Conservation (phyloP, 352 stramenopile genomes). For the Albugo candida region DNA sequence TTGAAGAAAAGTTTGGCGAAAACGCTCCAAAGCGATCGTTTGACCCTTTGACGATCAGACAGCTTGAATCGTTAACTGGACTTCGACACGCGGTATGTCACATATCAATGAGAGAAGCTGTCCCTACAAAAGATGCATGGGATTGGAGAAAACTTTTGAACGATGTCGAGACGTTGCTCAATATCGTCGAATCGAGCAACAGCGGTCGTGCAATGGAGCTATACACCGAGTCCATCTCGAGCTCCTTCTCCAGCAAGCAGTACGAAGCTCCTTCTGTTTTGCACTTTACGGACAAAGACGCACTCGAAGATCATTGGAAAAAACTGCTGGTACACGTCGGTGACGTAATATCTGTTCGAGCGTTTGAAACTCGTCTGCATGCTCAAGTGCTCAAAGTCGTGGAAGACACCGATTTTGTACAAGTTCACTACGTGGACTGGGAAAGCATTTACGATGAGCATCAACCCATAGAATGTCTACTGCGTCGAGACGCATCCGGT, state of each 20-base stretch:
- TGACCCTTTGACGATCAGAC: conserved; percentile 21
- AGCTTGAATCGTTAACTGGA: conserved; percentile 38
- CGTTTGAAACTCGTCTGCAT: conserved; percentile 55
- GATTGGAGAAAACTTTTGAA: conserved; percentile 61
- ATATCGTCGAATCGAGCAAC: conserved; percentile 30
- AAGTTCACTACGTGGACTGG: conserved; percentile 66
- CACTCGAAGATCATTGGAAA: conserved; percentile 24
- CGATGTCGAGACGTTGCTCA: conserved; percentile 45
- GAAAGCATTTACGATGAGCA: conserved; percentile 72
- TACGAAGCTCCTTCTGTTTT: not conserved
- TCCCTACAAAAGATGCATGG: conserved; percentile 56
- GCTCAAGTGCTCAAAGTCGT: conserved; percentile 41
- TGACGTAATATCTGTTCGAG: conserved; percentile 46
- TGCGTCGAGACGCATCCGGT: conserved; percentile 13
- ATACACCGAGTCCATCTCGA: not conserved
- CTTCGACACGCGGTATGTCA: conserved; percentile 41
- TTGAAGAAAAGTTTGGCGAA: conserved; percentile 60
- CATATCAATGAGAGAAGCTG: conserved; percentile 38
- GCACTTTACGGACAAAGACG: not conserved
- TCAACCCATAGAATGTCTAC: conserved; percentile 38
- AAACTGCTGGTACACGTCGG: conserved; percentile 32
- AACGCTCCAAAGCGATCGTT: conserved; percentile 24
- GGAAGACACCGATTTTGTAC: conserved; percentile 47
- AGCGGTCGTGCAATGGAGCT: conserved; percentile 3
- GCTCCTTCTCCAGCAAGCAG: not conserved